Percentiles rank a stretch among this genome's conserved stretches.
Evolutionary conservation across 176 grass and related monocot genomes (phyloP).

Genomic region (Aegilops umbellulata): DNA sequence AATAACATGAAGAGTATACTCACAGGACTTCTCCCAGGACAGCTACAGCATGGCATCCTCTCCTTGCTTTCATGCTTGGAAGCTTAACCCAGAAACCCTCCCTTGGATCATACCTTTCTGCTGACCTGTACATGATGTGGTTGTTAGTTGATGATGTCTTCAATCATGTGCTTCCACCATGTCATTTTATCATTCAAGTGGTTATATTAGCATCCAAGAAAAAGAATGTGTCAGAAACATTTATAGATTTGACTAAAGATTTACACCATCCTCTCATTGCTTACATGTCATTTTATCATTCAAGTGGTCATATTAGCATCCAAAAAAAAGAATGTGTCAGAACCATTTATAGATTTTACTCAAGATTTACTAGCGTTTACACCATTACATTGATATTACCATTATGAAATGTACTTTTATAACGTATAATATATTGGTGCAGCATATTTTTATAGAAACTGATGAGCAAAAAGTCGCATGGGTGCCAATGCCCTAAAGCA

Average conservation of each 20-base stretch:
- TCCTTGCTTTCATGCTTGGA: constrained; percentile 71
- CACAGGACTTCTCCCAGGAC: constrained; percentile 56
- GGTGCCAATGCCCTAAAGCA: neutral
- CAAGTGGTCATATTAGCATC: neutral
- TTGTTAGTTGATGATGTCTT: constrained; percentile 14
- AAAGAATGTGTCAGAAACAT: neutral
- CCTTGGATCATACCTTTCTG: constrained; percentile 93
- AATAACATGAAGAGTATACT: constrained; percentile 24
- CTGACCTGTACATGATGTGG: constrained; percentile 42
- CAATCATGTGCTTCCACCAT: neutral
- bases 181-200: neutral
- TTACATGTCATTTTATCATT: neutral
- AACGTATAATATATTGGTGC: neutral
- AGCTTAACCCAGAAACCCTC: constrained; percentile 82
- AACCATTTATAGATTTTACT: neutral
- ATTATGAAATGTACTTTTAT: neutral
- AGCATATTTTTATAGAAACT: constrained; percentile 6
- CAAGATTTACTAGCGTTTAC: neutral
- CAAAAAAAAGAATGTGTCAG: neutral
- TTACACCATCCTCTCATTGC: no score
- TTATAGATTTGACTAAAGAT: neutral
- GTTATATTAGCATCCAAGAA: neutral
- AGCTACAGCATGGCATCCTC: constrained; percentile 66
- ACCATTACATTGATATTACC: neutral
- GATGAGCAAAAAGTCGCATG: neutral